Base-by-base conservation (phyloP, 495 filamentous ascomycete genomes). In the Hypoxylon perforatum region DNA sequence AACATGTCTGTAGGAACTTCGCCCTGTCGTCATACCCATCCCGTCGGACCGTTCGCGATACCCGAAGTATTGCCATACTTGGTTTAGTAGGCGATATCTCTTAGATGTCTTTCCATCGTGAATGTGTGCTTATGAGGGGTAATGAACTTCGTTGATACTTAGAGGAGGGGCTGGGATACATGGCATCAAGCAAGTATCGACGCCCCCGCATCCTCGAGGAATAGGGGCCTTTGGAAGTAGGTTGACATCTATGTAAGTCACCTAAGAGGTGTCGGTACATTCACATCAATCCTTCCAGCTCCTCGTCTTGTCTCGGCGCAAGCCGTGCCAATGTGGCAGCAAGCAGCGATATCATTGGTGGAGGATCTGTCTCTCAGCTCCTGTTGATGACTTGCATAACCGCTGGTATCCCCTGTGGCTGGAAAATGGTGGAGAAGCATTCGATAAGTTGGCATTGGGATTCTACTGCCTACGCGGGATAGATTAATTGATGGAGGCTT, bases 351-450 rank as follows among this genome's bases (percentile, higher is more conserved):
- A 15, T 44, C 30, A 68, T 54, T 63, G 48, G 47, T 12, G 12
- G 41, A 15, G 39, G 15, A 33, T 36, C 30, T 51, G 41, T 30
- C 45, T 15, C 21, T 50, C 60, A 15, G 33, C 21, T 36, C 36
- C 36, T 50, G 36, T 44, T 42, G 60, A 69, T 69, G 66, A 64
- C 66, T 56, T 52, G 60, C 61, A 69, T 69, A 64, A 22, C 56
- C 66, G 66, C 55, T 57, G 54, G 61, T 64, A 50, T 60, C 19
- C 55, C 60, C 39, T 21, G 42, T 5, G 53, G 59, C 28, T 39
- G 42, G 44, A 9, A 10, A 33, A 10, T 1, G 3, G 8, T 33
- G 30, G 30, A 33, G 49, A 45, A 22, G 9, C 28, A 57, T 62
- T 63, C 58, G 50, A 59, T 54, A 53, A 49, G 47, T 25, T 36